Base-by-base conservation (phyloP, 208 protist species). In the Phytomonas francai region DNA sequence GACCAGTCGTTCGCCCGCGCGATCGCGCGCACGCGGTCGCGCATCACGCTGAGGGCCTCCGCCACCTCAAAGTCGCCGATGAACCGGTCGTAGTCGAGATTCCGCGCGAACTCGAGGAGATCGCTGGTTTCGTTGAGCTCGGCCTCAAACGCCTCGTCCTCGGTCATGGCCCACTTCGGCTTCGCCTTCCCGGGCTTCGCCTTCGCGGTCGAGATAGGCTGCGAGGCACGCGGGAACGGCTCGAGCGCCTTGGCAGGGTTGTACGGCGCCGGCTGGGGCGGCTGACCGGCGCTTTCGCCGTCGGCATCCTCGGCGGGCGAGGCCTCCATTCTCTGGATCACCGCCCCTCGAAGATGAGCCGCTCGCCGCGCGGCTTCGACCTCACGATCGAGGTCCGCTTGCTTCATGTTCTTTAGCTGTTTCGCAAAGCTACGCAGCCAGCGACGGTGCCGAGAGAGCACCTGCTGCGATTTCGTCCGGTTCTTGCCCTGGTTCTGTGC, bases 81-180 rank as follows among this genome's bases (percentile, higher is more conserved):
- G 59, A 92, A 97, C 68, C 82, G 84, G 31, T 95, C 89, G 61
- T 93, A 97, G 69, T 97, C 88, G 25, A 97, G 79, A 63, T 88
- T 83, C 63, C 83, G 76, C 12, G 92, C 92, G 67, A 97, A 97
- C 58, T 91, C 76, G 56, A 97, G 75, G 3, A 97, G 78, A 63
- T 92, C 87, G 30, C 82, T 73, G 45, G 84, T 78, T 22, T 78
- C 36, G 14, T 68, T 80, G 31, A 95, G 74, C 69, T 97, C 92
- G 56, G 72, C 84, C 64, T 94, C 89, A 31, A 97, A 58, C 0
- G 92, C 92, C 73, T 97, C 91, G 45, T 97, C 89, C 70, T 94
- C 89, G 30, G 91, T 97, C 73, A 97, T 83, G 27, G 91, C 91
- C 89, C 91, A 97, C 78, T 94, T 89, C 22, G 91, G 91, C 73